A percentile compares a stretch with the other conserved stretches of the same genome.
Evolutionary conservation across 768 basidiomycete genomes (phyloP).

Genomic region (Cystobasidium onofrii): DNA sequence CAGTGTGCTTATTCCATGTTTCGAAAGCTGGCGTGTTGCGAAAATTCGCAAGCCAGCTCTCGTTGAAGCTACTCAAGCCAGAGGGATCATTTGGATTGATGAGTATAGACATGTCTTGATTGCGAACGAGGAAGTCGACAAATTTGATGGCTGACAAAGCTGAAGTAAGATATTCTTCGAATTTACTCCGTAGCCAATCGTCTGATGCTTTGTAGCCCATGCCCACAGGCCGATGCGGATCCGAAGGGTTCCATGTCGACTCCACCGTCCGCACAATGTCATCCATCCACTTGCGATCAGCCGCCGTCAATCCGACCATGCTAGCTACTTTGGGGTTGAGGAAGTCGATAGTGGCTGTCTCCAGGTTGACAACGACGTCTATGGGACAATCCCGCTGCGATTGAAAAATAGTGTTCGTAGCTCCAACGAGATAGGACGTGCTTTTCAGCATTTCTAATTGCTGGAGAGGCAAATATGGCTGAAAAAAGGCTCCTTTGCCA

Average conservation of each 20-base stretch:
- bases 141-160: slow-evolving; percentile 83
- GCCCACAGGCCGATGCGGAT: slow-evolving; percentile 53
- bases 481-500: slow-evolving; percentile 90
- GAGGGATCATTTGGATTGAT: slow-evolving; percentile 42
- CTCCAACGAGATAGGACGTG: slow-evolving; percentile 67
- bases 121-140: slow-evolving; percentile 68
- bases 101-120: slow-evolving; percentile 54
- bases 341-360: slow-evolving; percentile 78
- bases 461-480: slow-evolving; percentile 91
- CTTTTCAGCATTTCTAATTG: slow-evolving; percentile 82
- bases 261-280: slow-evolving; percentile 81
- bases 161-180: slow-evolving; percentile 75
- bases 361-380: slow-evolving; percentile 84
- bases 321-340: slow-evolving; percentile 71
- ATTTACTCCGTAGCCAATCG: slow-evolving; percentile 83
- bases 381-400: slow-evolving; percentile 71
- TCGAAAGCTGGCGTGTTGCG: slow-evolving; percentile 76
- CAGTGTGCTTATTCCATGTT: slow-evolving; percentile 83
- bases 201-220: slow-evolving; percentile 93
- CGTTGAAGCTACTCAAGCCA: slow-evolving; percentile 55
- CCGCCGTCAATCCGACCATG: slow-evolving; percentile 69
- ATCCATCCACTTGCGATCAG: slow-evolving; percentile 97
- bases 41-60: slow-evolving; percentile 79
- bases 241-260: slow-evolving; percentile 63
- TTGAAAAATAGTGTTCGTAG: slow-evolving; percentile 89